Conservation (phyloP, 2,329 filamentous ascomycete species). For the Verticillium alfalfae region DNA sequence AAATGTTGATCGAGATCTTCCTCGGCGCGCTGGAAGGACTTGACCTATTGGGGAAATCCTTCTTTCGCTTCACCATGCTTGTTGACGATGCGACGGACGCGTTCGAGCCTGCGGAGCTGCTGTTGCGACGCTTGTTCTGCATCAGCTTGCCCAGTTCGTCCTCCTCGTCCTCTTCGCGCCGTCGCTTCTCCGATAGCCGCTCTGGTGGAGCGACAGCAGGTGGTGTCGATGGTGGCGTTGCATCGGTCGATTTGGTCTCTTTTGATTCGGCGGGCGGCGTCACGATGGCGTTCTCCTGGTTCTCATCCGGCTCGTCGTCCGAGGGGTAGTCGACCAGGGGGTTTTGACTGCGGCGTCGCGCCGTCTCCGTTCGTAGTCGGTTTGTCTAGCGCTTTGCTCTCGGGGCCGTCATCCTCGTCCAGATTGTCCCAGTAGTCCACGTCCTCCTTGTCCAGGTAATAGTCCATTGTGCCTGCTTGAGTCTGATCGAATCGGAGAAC, state of each 20-base stretch:
- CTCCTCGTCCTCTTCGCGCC: constrained; percentile 89
- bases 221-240: constrained; percentile 11
- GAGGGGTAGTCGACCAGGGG: constrained; percentile 86
- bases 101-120: constrained; percentile 42
- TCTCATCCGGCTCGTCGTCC: constrained; percentile 67
- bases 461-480: constrained; percentile 60
- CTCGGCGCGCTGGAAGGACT: constrained; percentile 32
- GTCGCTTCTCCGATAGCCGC: constrained; percentile 79
- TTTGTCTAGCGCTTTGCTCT: constrained; percentile 24
- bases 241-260: constrained; percentile 12
- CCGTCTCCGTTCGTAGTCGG: constrained; percentile 50
- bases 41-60: constrained; percentile 35
- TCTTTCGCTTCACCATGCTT: constrained; percentile 37
- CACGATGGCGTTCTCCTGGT: constrained; percentile 50
- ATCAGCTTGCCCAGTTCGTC: constrained; percentile 85
- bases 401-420: constrained; percentile 49
- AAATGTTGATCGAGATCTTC: constrained; percentile 56
- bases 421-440: constrained; percentile 93
- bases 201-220: constrained; percentile 59
- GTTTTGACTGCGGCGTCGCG: constrained; percentile 53
- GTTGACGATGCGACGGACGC: constrained; percentile 24
- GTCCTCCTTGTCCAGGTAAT: constrained; percentile 72
- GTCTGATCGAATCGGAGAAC: constrained; percentile 75
- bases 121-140: constrained; percentile 56
- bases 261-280: constrained; percentile 14